Evolutionary conservation across 176 grass and related monocot species (phyloP).

Genomic region (Eragrostis curvula): DNA sequence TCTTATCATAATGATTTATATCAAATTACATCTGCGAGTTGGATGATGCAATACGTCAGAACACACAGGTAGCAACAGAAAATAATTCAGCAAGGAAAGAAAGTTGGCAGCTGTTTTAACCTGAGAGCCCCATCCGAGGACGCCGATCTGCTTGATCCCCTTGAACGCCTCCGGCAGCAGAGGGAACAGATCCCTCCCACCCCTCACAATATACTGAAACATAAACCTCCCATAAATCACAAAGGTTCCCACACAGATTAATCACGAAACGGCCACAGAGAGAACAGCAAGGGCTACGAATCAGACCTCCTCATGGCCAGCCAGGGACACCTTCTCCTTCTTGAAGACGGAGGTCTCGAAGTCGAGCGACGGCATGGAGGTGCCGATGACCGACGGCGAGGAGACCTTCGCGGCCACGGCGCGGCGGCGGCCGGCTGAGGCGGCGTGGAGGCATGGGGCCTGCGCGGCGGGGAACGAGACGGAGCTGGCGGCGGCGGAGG

Average conservation of each 20-base stretch:
- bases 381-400: conserved; percentile 44
- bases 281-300: not conserved
- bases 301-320: conserved; percentile 69
- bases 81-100: not conserved
- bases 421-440: conserved; percentile 23
- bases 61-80: not conserved
- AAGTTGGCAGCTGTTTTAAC: conserved; percentile 27
- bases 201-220: conserved; percentile 75
- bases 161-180: conserved; percentile 78
- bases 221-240: conserved; percentile 16
- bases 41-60: not conserved
- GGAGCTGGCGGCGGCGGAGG: conserved; percentile 25
- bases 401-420: conserved; percentile 49
- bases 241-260: not conserved
- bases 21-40: not conserved
- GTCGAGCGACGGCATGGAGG: conserved; percentile 57
- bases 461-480: conserved; percentile 41
- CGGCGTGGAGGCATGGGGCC: conserved; percentile 25
- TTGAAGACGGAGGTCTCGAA: conserved; percentile 78
- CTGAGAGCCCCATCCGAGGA: conserved; percentile 83
- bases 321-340: conserved; percentile 80
- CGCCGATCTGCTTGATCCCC: conserved; percentile 81
- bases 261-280: not conserved
- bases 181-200: conserved; percentile 72
- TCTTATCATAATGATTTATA: not conserved